Conservation (phyloP, 106 monocot species). For the Allium fistulosum region DNA sequence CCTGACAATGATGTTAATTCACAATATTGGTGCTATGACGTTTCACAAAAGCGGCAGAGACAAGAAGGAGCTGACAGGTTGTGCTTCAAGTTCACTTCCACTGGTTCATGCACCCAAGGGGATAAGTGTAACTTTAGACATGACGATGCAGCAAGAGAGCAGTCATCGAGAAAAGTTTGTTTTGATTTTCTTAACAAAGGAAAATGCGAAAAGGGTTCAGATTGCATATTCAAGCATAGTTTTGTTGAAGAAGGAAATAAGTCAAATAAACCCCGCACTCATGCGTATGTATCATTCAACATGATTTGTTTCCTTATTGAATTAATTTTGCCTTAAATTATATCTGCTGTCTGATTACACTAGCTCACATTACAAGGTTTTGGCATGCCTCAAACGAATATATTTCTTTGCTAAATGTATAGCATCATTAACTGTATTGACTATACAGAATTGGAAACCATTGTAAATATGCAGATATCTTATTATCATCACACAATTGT, state of each 20-base stretch:
- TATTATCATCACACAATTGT: too few relatives aligned
- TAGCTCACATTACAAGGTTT: too few relatives aligned
- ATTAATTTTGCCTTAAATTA: too few relatives aligned
- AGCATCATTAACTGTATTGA: too few relatives aligned
- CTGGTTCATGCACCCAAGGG: slow-evolving; percentile 60
- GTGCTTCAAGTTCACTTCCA: slow-evolving; percentile 85
- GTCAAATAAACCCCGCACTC: slow-evolving; percentile 20
- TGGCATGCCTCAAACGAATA: too few relatives aligned
- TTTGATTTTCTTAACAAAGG: slow-evolving; percentile 99
- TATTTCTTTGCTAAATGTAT: too few relatives aligned
- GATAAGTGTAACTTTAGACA: slow-evolving; percentile 76
- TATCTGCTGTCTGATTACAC: too few relatives aligned
- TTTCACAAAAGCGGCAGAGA: slow-evolving; percentile 55
- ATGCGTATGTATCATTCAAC: slow-evolving; percentile 17
- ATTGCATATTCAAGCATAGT: slow-evolving; percentile 74
- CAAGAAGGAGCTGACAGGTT: slow-evolving; percentile 38
- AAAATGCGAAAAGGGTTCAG: slow-evolving; percentile 74
- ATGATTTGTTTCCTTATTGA: background rate
- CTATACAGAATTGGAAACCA: too few relatives aligned
- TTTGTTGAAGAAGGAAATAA: slow-evolving; percentile 48
- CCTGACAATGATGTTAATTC: slow-evolving; percentile 17
- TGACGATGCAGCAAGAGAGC: slow-evolving; percentile 60
- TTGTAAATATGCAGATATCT: too few relatives aligned
- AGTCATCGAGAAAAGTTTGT: slow-evolving; percentile 73
- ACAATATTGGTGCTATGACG: slow-evolving; percentile 86